Conservation (phyloP, 1,284 basidiomycete species). For the Acaromyces ingoldii region DNA sequence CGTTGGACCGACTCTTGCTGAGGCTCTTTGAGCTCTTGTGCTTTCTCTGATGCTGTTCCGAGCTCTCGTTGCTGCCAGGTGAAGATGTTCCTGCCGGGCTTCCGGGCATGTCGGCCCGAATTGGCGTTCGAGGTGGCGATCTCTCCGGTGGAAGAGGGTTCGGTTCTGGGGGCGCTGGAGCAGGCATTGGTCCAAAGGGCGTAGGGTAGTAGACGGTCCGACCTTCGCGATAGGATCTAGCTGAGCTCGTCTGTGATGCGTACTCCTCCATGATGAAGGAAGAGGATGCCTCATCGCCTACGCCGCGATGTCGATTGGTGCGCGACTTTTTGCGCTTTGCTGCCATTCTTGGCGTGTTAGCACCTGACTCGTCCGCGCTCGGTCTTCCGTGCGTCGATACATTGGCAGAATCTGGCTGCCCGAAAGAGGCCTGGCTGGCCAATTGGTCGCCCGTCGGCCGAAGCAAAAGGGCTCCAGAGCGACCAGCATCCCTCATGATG, state of each 20-base stretch:
- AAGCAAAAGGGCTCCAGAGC: no score
- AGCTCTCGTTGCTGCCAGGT: no score
- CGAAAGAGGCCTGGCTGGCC: no score
- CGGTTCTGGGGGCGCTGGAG: constrained; percentile 2
- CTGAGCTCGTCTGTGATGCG: background rate
- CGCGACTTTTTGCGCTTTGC: background rate
- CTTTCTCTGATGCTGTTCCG: no score
- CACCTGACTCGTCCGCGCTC: background rate
- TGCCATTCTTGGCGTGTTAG: background rate
- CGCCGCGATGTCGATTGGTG: constrained; percentile 9
- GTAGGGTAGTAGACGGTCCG: constrained; percentile 8
- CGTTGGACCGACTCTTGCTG: no score
- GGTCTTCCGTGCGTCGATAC: background rate
- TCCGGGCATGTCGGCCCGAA: no score
- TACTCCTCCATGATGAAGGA: background rate
- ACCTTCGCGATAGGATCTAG: background rate
- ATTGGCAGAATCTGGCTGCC: no score
- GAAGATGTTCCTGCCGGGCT: no score
- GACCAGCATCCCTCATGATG: no score
- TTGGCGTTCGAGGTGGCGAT: constrained; percentile 4
- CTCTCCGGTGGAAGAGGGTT: constrained; percentile 6
- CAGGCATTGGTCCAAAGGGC: constrained; percentile 5
- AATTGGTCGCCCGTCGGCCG: no score
- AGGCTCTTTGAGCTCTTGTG: no score
- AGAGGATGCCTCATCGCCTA: background rate